Evolutionary conservation across 805 yeast genomes (phyloP).

Genomic region (Cyberlindnera petersonii): DNA sequence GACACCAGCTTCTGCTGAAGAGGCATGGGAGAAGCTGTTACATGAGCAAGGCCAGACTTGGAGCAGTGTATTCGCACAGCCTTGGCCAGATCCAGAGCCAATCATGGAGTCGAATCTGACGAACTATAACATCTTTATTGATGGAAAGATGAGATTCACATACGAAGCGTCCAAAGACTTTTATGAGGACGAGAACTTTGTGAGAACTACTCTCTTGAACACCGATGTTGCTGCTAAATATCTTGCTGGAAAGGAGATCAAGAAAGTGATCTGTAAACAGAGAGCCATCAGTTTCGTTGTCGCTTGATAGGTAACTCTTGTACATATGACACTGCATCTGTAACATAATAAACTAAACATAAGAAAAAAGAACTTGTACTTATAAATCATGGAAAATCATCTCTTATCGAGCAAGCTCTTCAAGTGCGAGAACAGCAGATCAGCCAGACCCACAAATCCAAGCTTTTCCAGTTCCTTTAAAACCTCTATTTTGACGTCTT

Average conservation of each 20-base stretch:
- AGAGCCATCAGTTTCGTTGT: slow-evolving; percentile 25
- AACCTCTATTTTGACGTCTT: slow-evolving; percentile 43
- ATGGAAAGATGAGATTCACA: slow-evolving; percentile 63
- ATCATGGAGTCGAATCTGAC: slow-evolving; percentile 34
- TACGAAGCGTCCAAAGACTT: slow-evolving; percentile 37
- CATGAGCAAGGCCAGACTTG: slow-evolving; percentile 30
- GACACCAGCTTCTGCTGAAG: slow-evolving; percentile 79
- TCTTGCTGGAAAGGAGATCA: slow-evolving; percentile 38
- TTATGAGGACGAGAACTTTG: slow-evolving; percentile 33
- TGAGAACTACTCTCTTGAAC: slow-evolving; percentile 31
- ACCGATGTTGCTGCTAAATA: slow-evolving; percentile 39
- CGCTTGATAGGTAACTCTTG: slow-evolving; percentile 1
- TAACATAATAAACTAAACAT: neutral
- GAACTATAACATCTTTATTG: slow-evolving; percentile 59
- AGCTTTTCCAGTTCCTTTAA: slow-evolving; percentile 36
- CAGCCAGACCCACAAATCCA: slow-evolving; percentile 48
- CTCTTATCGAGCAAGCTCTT: slow-evolving; percentile 40
- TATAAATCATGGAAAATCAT: slow-evolving; percentile 4
- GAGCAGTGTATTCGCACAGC: slow-evolving; percentile 49
- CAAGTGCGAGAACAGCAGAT: slow-evolving; percentile 50
- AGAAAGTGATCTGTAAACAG: slow-evolving; percentile 53
- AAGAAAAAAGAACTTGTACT: neutral
- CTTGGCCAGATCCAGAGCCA: slow-evolving; percentile 60
- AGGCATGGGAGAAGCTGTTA: slow-evolving; percentile 58
- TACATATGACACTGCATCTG: too few species aligned